Evolutionary conservation across 2,329 filamentous ascomycete genomes (phyloP).

Genomic region (Plenodomus lindquistii): DNA sequence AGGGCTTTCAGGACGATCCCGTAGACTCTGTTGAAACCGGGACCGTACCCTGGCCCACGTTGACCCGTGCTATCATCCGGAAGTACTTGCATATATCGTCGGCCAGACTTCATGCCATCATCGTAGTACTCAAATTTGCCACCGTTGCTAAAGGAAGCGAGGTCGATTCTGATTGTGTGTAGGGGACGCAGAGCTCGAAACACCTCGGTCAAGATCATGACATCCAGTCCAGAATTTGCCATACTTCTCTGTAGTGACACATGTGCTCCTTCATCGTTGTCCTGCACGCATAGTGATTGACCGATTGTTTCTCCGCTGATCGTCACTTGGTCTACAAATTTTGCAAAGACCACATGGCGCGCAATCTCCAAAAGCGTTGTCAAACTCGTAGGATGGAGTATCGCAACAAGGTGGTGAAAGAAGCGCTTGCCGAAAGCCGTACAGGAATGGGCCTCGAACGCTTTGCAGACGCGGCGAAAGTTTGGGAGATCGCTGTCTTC

Average conservation of each 20-base stretch:
- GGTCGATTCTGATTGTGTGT: background rate
- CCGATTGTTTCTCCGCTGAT: constrained; percentile 3
- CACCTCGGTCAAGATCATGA: background rate
- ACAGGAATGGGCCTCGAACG: background rate
- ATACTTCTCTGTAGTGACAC: background rate
- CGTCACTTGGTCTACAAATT: constrained; percentile 2
- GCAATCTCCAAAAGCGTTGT: constrained; percentile 4
- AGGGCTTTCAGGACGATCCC: background rate
- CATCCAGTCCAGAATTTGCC: constrained; percentile 2
- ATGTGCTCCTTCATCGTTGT: background rate
- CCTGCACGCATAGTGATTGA: background rate
- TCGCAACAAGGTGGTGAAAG: constrained; percentile 1
- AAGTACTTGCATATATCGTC: background rate
- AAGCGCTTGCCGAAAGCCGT: constrained; percentile 5
- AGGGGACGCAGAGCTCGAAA: background rate
- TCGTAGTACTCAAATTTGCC: background rate
- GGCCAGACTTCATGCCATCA: background rate
- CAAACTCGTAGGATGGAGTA: constrained; percentile 5
- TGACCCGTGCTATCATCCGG: background rate
- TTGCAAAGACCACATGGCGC: background rate
- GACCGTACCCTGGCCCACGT: no score
- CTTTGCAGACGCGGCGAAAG: background rate
- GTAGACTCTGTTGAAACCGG: background rate
- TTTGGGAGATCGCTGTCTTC: background rate
- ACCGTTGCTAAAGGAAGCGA: background rate